Conservation (phyloP, 1,284 basidiomycete genomes). For the Fomitiporia mediterranea region DNA sequence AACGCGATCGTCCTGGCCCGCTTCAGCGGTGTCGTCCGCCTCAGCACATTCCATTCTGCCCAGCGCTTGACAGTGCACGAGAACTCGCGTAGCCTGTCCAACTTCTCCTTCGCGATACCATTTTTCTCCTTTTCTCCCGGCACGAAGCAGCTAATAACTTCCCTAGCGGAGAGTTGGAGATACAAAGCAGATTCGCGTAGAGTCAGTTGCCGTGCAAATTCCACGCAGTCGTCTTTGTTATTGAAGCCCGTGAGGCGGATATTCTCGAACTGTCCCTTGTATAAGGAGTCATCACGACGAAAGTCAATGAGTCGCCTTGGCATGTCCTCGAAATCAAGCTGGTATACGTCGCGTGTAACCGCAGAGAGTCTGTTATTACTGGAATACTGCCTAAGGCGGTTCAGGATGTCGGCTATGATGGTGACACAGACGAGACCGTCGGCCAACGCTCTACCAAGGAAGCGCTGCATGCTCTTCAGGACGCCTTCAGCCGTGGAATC, state of each 20-base stretch:
- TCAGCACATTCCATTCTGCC: constrained; percentile 5
- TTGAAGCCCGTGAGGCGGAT: constrained; percentile 1
- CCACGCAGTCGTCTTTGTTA: not conserved
- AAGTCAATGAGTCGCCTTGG: constrained; percentile 2
- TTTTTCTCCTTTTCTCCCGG: not conserved
- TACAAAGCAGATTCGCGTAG: constrained; percentile 12
- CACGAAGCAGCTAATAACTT: constrained; percentile 10
- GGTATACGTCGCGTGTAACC: not conserved
- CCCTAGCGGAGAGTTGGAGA: constrained; percentile 2
- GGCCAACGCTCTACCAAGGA: constrained; percentile 2
- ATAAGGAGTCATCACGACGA: constrained; percentile 1
- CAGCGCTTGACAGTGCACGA: constrained; percentile 6
- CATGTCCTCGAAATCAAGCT: not conserved
- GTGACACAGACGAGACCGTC: not conserved
- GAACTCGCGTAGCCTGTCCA: constrained; percentile 11
- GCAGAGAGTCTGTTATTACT: not conserved
- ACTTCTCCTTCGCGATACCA: not conserved
- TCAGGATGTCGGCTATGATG: not conserved
- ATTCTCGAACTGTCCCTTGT: not conserved
- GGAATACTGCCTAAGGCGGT: not conserved
- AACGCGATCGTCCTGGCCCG: constrained; percentile 10
- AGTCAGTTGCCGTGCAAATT: constrained; percentile 14
- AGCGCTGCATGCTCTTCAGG: not conserved
- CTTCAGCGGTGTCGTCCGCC: constrained; percentile 1
- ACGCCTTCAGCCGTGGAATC: not conserved